Base-by-base conservation (phyloP, 352 stramenopile species). In the Pythium scleroteichum region DNA sequence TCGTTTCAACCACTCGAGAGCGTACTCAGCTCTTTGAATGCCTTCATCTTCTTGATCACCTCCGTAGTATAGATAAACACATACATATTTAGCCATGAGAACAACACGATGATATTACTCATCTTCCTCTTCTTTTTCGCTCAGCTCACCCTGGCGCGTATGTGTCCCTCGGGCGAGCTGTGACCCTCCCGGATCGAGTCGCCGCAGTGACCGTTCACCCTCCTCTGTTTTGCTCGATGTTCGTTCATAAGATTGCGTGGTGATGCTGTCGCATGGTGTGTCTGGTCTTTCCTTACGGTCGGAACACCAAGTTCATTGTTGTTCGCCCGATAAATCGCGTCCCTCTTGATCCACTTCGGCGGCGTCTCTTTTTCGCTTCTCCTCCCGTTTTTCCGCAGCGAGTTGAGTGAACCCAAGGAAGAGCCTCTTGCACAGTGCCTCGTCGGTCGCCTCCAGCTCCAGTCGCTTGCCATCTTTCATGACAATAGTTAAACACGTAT, bases 331-430 rank as follows among this genome's bases (percentile, higher is more conserved):
- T 53, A 29, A 13, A 23, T 20, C 38, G 20, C 22, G 26, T 51
- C 9, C 19, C 20, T 20, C 2, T 12, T 55, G 33, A 19, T 55
- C 55, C 19, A 46, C n/a, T 29, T 57, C 26, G 6, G 32, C 41
- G 9, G 49, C 42, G 16, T 67, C 48, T 57, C 20, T 56, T 19
- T 68, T 80, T 59, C 72, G 68, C 17, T 68, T 53, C 8, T 76
- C 54, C 10, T 76, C 58, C 3, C 53, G 44, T 23, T 85, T 82
- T 26, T 89, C 79, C n/a, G 61, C 39, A 16, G 69, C 69, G 20
- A 87, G 72, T 1, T 68, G 66, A 0, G 68, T 78, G 39, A 91
- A 91, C 0, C 82, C 79, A 0, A 83, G 29, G 46, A 70, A 79
- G 8, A 91, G 44, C 0, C 76, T 73, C 47, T 87, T 68, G 1